phyloP scores from a whole-genome alignment of 2,329 filamentous ascomycete species.

The Sclerotinia glacialis region DNA sequence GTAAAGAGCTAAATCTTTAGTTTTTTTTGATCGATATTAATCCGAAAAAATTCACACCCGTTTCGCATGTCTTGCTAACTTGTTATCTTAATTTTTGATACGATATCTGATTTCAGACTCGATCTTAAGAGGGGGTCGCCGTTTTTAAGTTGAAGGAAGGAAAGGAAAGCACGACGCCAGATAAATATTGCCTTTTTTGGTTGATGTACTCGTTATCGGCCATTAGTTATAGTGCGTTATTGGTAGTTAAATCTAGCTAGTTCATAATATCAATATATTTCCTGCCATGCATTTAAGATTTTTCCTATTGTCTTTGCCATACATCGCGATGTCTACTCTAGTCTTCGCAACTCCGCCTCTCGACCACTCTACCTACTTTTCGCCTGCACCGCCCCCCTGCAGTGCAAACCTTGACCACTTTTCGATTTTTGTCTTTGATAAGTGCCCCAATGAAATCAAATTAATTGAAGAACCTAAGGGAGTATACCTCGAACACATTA shows the following conservation, averaged over 20 bases:
- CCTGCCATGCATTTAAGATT: neutral
- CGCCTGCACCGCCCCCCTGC: too few relatives aligned
- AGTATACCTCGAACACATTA: too few relatives aligned
- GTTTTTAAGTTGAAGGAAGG: too few relatives aligned
- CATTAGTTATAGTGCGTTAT: neutral
- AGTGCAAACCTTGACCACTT: too few relatives aligned
- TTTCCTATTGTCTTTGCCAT: neutral
- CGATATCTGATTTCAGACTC: too few relatives aligned
- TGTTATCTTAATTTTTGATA: neutral
- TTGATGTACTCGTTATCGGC: too few relatives aligned
- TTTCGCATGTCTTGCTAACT: neutral
- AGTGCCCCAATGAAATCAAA: too few relatives aligned
- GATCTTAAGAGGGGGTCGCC: accelerated
- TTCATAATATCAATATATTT: neutral
- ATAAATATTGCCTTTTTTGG: too few relatives aligned
- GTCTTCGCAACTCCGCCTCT: too few relatives aligned
- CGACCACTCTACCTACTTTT: too few relatives aligned
- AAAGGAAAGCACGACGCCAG: neutral
- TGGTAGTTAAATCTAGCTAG: neutral
- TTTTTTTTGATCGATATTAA: neutral
- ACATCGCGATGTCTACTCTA: neutral
- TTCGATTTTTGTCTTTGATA: too few relatives aligned
- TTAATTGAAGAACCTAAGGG: too few relatives aligned
- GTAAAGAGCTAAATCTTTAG: neutral
- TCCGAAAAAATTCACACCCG: neutral